Base-by-base conservation (phyloP, 208 protist genomes). In the Entamoeba dispar region DNA sequence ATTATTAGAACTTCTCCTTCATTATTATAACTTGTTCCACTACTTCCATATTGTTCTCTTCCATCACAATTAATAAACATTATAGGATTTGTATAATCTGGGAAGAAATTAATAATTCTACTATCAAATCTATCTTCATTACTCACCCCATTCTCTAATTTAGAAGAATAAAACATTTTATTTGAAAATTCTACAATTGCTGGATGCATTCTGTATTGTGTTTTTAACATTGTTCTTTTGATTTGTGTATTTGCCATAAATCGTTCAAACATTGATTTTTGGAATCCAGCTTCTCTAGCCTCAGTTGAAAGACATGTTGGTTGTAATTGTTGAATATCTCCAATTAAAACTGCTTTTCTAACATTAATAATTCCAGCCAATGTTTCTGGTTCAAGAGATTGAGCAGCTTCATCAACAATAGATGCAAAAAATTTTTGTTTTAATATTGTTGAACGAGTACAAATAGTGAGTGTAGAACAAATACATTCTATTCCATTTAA, bases 171-270 rank as follows among this genome's bases (percentile, higher is more conserved):
- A 95, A 99, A 99, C 0, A 95, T 97, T 93, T 97, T 97, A 4
- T 97, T 98, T 1, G 98, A 97, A 92, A 99, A 99, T 91, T 97
- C 95, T 51, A 96, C 96, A 22, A 99, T 92, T 47, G 92, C 94
- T 34, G 98, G 98, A 94, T 99, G 98, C 98, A 99, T 99, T 91
- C 98, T 96, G 95, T 99, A 99, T 95, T 99, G 98, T 12, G 98
- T 97, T 10, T 95, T 95, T 27, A 99, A 95, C 49, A 97, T 96
- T 34, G 98, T 94, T 31, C 61, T 77, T n/a, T 98, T 97, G 10
- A 96, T 91, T 55, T 96, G 95, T 43, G 95, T 96, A 5, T 98
- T 94, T 77, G 96, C 90, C 34, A 99, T 95, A 15, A 99, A 93
- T 61, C 98, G 94, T 94, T 99, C 98, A 95, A 99, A 99, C 4